Evolutionary conservation across 163 green algal genomes (phyloP).

Genomic region (Coccomyxa subellipsoidea): DNA sequence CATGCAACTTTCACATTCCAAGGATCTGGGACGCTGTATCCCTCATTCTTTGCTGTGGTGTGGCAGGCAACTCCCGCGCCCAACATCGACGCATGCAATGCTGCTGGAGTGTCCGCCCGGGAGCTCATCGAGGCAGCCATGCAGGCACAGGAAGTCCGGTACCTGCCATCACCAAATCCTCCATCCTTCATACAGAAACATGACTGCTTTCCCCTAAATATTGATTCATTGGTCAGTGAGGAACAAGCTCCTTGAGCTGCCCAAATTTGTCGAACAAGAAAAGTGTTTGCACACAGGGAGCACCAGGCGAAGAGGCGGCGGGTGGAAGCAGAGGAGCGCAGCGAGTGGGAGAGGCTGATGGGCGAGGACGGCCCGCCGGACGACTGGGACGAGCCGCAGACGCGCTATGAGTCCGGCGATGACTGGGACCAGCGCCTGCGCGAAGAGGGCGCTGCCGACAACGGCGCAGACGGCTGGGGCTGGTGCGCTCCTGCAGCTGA

Average conservation of each 20-base stretch:
- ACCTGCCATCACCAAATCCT: not conserved
- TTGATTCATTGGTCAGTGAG: too few relatives aligned
- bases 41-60: not conserved
- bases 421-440: not conserved
- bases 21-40: too few relatives aligned
- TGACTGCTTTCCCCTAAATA: not conserved
- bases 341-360: constrained; percentile 3
- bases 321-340: not conserved
- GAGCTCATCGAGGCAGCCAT: not conserved
- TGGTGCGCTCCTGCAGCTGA: not conserved
- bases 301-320: not conserved
- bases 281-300: not conserved
- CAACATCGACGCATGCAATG: not conserved
- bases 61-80: not conserved
- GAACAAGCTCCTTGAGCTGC: too few relatives aligned
- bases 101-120: not conserved
- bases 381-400: not conserved
- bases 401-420: not conserved
- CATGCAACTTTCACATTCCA: too few relatives aligned
- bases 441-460: not conserved
- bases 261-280: too few relatives aligned
- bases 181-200: not conserved
- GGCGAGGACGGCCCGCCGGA: not conserved
- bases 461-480: not conserved
- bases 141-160: not conserved